Base-by-base conservation (phyloP, 2,329 filamentous ascomycete genomes). In the Myriosclerotinia curreyana region DNA sequence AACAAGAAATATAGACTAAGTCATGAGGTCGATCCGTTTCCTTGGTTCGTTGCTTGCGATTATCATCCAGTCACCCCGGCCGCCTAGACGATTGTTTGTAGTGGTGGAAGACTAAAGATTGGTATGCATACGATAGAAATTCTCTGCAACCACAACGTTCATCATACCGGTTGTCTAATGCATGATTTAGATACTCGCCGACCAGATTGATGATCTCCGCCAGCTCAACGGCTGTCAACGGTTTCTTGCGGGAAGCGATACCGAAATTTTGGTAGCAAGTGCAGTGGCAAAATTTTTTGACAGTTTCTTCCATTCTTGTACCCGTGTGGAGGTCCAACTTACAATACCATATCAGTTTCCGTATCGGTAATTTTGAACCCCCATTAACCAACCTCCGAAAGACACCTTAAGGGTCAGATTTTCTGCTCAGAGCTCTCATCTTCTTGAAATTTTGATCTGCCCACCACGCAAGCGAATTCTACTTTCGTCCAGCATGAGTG, bases 301-400 rank as follows among this genome's bases (percentile, higher is more conserved):
- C 28, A 31, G 42, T 11, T 31, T 38, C 55, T 36, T 48, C n/a
- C 14, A 17, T 59, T 14, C 20, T 36, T 59, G 15, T 14, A 49
- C 9, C n/a, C 15, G 28, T 12, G 3, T 17, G 14, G 15, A 48
- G n/a, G 5, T 2, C 28, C 4, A 22, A 7, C 31, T 36, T 59
- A 8, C 28, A 1, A 11, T 12, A 48, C 42, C 28, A 58, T 25
- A 20, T 7, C 28, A 14, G 2, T 25, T 22, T 48, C 28, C 4
- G 20, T 25, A 48, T 20, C 4, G 6, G 31, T 5, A 72, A 34
- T 55, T 73, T 73, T 65, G 69, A 72, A 5, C 22, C 68, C 70
- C 72, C 12, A 31, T 71, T 71, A 20, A 69, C 68, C 44, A 70
- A 56, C 31, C 36, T 69, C 65, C 73, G 71, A 49, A 74, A 75